Conservation (phyloP, 2,329 filamentous ascomycete species). For the Talaromyces amestolkiae region DNA sequence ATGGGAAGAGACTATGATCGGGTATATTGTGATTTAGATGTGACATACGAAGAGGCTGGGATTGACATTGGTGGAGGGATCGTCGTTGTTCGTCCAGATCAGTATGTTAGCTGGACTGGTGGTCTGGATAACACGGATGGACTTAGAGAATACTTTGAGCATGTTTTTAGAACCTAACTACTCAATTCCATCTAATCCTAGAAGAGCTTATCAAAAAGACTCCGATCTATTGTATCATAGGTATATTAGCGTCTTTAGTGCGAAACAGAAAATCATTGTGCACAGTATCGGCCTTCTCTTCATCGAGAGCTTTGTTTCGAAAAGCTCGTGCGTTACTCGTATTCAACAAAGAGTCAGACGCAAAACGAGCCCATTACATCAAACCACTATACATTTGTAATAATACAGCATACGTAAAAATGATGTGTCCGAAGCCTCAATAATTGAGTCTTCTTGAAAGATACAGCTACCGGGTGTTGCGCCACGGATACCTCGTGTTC, state of each 20-base stretch:
- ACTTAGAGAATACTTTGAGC: not conserved
- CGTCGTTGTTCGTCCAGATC: not conserved
- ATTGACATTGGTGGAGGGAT: slow-evolving; percentile 2
- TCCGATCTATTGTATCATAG: not conserved
- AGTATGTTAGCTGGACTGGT: slow-evolving; percentile 8
- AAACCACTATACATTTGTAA: not conserved
- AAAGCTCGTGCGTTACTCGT: not conserved
- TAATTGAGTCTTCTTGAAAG: not conserved
- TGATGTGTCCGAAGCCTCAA: not conserved
- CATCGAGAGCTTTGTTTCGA: not conserved
- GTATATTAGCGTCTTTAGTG: not conserved
- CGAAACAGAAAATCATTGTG: not conserved
- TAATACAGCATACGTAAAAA: not conserved
- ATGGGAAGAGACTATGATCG: slow-evolving; percentile 5
- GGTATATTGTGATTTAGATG: slow-evolving; percentile 1
- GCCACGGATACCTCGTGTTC: not conserved
- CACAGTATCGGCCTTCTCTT: not conserved
- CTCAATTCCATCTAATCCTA: not conserved
- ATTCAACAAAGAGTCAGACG: not conserved
- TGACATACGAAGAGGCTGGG: slow-evolving; percentile 4
- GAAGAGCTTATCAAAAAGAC: not conserved
- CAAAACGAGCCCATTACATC: not conserved
- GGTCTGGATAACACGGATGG: not conserved
- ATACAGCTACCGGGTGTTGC: not conserved
- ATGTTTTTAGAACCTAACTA: not conserved